Percentiles rank a stretch among this genome's conserved stretches.
Evolutionary conservation across 2,329 filamentous ascomycete species (phyloP).

Genomic region (Orbilia ellipsospora): DNA sequence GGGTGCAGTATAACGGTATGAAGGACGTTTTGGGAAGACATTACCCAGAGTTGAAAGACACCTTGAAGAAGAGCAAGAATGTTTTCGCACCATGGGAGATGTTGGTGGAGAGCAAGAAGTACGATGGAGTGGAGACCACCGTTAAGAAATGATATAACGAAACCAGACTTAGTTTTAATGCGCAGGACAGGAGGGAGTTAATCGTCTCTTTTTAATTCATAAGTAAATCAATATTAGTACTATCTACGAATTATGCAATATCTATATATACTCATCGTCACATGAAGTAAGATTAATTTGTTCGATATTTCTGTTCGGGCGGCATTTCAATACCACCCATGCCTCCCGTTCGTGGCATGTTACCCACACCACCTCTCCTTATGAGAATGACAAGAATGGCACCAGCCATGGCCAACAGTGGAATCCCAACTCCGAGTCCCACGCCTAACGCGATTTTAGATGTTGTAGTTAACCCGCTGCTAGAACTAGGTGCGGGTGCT

Average conservation of each 20-base stretch:
- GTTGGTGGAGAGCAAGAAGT: constrained; percentile 57
- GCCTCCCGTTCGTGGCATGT: neutral
- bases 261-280: too few relatives aligned
- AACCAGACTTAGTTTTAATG: neutral
- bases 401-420: constrained; percentile 13
- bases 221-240: too few relatives aligned
- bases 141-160: constrained; percentile 8
- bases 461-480: constrained; percentile 9
- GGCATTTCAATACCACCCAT: constrained; percentile 36
- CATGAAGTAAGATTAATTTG: neutral
- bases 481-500: neutral
- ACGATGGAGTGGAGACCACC: constrained; percentile 60
- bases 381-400: constrained; percentile 31
- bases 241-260: too few relatives aligned
- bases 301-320: constrained; percentile 3
- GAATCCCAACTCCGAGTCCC: constrained; percentile 44
- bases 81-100: constrained; percentile 61
- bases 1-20: constrained; percentile 65
- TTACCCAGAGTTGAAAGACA: constrained; percentile 63
- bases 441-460: constrained; percentile 44
- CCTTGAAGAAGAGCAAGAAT: constrained; percentile 61
- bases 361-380: constrained; percentile 3
- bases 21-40: constrained; percentile 64
- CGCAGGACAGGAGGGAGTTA: too few relatives aligned
- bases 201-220: too few relatives aligned